A percentile compares a stretch with the other conserved stretches of the same genome.
phyloP scores from a whole-genome alignment of 2,329 filamentous ascomycete species.

The Phaeosphaeriaceae sp. region DNA sequence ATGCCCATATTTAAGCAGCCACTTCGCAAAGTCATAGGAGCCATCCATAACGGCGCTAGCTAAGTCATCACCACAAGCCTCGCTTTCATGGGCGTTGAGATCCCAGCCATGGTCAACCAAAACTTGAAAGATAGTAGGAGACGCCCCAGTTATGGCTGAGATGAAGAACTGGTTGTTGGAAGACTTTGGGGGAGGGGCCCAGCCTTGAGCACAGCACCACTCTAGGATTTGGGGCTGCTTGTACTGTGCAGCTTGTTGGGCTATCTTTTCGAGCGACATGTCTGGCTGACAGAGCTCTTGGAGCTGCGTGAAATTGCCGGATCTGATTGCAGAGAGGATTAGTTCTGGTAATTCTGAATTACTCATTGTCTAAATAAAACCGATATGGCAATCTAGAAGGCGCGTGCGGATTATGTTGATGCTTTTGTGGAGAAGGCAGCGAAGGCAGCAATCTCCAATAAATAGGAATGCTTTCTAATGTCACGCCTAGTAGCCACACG shows the following conservation, averaged over 20 bases:
- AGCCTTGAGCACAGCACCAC: constrained; percentile 1
- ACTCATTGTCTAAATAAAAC: no score
- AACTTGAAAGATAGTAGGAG: neutral
- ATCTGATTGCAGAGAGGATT: neutral
- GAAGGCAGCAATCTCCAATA: no score
- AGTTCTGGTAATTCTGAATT: neutral
- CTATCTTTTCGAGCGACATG: neutral
- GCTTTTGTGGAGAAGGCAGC: no score
- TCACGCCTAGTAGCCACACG: no score
- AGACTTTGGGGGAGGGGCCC: neutral
- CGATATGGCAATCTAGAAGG: no score
- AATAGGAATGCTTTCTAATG: no score
- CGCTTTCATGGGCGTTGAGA: neutral
- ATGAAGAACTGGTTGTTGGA: neutral
- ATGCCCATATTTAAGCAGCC: neutral
- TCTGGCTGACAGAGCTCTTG: neutral
- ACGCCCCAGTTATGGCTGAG: neutral
- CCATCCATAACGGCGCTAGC: neutral
- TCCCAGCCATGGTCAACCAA: constrained; percentile 1
- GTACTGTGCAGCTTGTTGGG: neutral
- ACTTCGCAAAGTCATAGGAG: neutral
- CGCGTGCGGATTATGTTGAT: no score
- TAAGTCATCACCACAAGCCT: neutral
- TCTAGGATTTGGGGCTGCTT: neutral
- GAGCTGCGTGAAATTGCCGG: neutral